These are phyloP conservation scores for Botrytis tulipae DNA, from an alignment of 2,329 filamentous ascomycete species.

Conservation along the genomic window DNA sequence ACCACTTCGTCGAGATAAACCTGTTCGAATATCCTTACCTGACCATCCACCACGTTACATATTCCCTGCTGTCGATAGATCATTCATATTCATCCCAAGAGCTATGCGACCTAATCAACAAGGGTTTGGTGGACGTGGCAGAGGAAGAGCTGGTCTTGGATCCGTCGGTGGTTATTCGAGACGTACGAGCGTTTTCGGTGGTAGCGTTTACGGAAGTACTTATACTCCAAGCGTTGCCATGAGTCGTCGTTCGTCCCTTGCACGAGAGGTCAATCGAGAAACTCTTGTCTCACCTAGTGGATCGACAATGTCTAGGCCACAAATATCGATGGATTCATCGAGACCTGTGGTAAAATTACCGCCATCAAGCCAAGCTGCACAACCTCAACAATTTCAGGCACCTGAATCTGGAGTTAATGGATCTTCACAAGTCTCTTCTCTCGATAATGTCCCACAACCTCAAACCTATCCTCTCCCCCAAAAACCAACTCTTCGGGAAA, in stretches of 20 bases:
- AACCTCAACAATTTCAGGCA: slow-evolving; percentile 34
- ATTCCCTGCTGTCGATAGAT: slow-evolving; percentile 83
- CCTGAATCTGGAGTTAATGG: slow-evolving; percentile 37
- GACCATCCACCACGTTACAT: slow-evolving; percentile 79
- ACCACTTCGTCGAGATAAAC: slow-evolving; percentile 91
- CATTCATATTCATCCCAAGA: slow-evolving; percentile 96
- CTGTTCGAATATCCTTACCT: slow-evolving; percentile 88
- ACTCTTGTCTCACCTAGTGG: slow-evolving; percentile 77
- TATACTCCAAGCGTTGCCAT: slow-evolving; percentile 87
- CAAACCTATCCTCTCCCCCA: slow-evolving; percentile 59
- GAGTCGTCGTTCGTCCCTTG: slow-evolving; percentile 80
- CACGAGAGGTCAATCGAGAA: slow-evolving; percentile 66
- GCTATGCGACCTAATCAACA: slow-evolving; percentile 92
- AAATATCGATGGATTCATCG: slow-evolving; percentile 57
- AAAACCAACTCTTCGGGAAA: slow-evolving; percentile 58
- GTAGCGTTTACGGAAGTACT: slow-evolving; percentile 65
- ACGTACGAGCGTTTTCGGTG: slow-evolving; percentile 78
- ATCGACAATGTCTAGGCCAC: slow-evolving; percentile 69
- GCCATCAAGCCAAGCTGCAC: slow-evolving; percentile 45
- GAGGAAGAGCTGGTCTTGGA: slow-evolving; percentile 69
- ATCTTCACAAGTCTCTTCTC: slow-evolving; percentile 28
- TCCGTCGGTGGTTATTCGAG: slow-evolving; percentile 68
- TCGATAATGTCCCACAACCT: slow-evolving; percentile 47
- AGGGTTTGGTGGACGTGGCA: slow-evolving; percentile 63
- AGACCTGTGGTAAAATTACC: slow-evolving; percentile 83